phyloP scores from a whole-genome alignment of 331 rosid genomes.

The Malus hybrid region DNA sequence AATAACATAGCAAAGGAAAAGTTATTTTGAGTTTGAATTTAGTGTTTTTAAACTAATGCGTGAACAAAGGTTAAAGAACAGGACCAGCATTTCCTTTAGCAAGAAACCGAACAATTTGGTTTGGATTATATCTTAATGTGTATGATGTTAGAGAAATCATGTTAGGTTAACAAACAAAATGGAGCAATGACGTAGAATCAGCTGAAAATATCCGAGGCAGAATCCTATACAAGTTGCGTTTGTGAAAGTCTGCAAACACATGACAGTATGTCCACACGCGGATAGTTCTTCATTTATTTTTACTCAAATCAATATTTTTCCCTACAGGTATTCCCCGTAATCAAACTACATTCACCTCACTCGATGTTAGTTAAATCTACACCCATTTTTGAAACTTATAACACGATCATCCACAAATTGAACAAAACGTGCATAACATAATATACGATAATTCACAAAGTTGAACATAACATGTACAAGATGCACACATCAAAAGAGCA shows the following conservation, averaged over 20 bases:
- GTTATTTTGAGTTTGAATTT: background rate
- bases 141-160: background rate
- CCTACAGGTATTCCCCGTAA: background rate
- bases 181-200: background rate
- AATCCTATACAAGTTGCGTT: background rate
- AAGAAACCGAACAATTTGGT: background rate
- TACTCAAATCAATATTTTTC: background rate
- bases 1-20: constrained; percentile 13
- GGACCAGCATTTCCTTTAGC: background rate
- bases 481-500: background rate
- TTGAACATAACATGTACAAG: background rate
- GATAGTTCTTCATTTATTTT: background rate
- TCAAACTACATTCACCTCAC: background rate
- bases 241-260: background rate
- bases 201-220: background rate
- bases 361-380: background rate
- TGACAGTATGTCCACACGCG: background rate
- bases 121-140: background rate
- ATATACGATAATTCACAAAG: background rate
- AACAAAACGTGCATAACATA: background rate
- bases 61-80: background rate
- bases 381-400: background rate
- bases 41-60: background rate
- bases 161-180: background rate
- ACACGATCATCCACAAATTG: background rate